Conservation (phyloP, 2,329 filamentous ascomycete species). For the Dactylellina sp. region DNA sequence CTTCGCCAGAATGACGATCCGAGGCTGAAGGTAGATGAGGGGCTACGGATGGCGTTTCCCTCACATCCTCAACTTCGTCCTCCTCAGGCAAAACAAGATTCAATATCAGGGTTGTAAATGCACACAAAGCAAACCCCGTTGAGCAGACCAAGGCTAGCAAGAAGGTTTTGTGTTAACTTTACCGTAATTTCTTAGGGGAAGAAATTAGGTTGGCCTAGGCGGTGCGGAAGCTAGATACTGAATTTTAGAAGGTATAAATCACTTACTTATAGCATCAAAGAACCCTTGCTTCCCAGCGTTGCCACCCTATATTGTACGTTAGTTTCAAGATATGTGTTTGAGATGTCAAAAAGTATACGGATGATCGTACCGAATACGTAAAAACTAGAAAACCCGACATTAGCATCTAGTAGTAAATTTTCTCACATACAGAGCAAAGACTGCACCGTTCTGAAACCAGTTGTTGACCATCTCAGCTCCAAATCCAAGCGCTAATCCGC, state of each 20-base stretch:
- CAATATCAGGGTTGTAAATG: conserved; percentile 64
- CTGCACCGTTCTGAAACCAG: conserved; percentile 66
- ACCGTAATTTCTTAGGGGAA: neutral
- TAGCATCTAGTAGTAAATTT: conserved; percentile 8
- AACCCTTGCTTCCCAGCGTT: conserved; percentile 69
- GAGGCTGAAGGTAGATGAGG: conserved; percentile 24
- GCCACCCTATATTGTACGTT: conserved; percentile 21
- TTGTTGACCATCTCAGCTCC: conserved; percentile 67
- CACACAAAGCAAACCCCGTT: conserved; percentile 64
- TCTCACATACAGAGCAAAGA: neutral
- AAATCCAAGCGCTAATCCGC: conserved; percentile 65
- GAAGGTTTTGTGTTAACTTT: conserved; percentile 16
- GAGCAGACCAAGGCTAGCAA: conserved; percentile 75
- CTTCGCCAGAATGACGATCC: conserved; percentile 65
- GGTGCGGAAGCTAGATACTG: no score
- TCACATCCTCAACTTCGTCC: conserved; percentile 54
- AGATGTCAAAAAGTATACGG: conserved; percentile 67
- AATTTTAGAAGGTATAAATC: no score
- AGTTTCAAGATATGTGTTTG: conserved; percentile 1
- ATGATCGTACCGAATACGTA: conserved; percentile 43
- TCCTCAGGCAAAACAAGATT: conserved; percentile 64
- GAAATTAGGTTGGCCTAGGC: no score
- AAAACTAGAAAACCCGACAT: conserved; percentile 38
- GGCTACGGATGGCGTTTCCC: conserved; percentile 26
- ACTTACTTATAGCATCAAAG: conserved; percentile 72